Percentiles rank a stretch among this genome's conserved stretches.
phyloP scores from a whole-genome alignment of 176 grass and related monocot genomes.

The Ensete glaucum region DNA sequence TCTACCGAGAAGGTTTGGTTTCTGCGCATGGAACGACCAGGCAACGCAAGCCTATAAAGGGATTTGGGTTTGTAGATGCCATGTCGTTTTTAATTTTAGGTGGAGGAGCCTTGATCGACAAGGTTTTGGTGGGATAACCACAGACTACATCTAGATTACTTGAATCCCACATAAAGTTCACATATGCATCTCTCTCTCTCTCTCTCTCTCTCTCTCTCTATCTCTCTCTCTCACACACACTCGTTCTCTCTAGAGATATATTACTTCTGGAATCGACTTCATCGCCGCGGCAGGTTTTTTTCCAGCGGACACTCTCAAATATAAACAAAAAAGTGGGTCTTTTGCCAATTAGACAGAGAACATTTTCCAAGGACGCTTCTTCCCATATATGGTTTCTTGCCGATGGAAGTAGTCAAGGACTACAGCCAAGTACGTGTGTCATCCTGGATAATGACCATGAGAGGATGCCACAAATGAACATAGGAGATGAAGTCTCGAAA shows the following conservation, averaged over 20 bases:
- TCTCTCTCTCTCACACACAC: neutral
- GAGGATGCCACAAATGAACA: too few relatives aligned
- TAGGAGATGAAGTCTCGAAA: too few relatives aligned
- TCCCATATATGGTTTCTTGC: too few relatives aligned
- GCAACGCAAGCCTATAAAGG: neutral
- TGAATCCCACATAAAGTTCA: neutral
- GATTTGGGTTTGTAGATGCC: neutral
- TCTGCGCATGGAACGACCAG: neutral
- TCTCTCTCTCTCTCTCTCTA: neutral
- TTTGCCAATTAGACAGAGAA: too few relatives aligned
- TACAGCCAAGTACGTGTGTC: too few relatives aligned
- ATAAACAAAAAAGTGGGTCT: too few relatives aligned
- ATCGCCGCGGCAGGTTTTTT: too few relatives aligned
- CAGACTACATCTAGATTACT: neutral
- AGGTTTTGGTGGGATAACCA: neutral
- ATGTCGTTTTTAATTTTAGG: constrained; percentile 1
- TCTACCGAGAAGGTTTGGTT: neutral
- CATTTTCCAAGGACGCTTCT: too few relatives aligned
- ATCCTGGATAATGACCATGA: too few relatives aligned
- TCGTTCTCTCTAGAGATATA: neutral
- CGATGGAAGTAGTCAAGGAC: too few relatives aligned
- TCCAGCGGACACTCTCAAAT: too few relatives aligned
- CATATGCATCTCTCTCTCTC: neutral
- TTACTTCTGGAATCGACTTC: too few relatives aligned
- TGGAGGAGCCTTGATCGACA: neutral